Evolutionary conservation across 441 rosid genomes (phyloP), one percentile per base, ranked within the genome.

Genomic region (Omphalea diandra): DNA sequence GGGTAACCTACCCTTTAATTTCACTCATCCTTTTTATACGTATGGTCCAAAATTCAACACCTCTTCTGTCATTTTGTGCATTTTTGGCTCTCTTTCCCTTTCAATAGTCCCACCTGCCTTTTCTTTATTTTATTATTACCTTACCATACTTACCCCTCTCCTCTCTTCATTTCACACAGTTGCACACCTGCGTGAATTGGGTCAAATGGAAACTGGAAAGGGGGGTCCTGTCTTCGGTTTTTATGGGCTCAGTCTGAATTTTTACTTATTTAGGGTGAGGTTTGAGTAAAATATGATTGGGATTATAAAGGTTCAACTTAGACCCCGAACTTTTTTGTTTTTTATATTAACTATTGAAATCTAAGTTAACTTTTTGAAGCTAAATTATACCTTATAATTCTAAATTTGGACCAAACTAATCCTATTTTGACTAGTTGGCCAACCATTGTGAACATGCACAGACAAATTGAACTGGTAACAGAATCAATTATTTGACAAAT

Each of bases 41-140:
- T 3, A 38, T 56, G 76, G 66, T 63, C 70, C 47, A 27, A 57
- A 68, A 47, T 67, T 56, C 40, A 67, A 65, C 73, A 55, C 61
- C 41, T 43, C 24, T 4, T 17, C 65, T 57, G 46, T 64, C 46
- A n/a, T 63, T 17, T 74, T 32, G 1, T 63, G 49, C 55, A 33
- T 32, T 67, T 40, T 73, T 60, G 67, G 62, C 33, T 31, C 52
- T n/a, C n/a, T n/a, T n/a, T 53, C 44, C 58, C 59, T 15, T 4
- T 4, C 60, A 18, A 33, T 2, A 43, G 22, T 56, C 38, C 43
- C 32, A n/a, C n/a, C 33, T 20, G 7, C 46, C 55, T 53, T n/a
- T 0, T 18, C 54, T 54, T 40, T 66, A 65, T 50, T n/a, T n/a
- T n/a, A 22, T 7, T 14, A 0, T 7, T 6, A 26, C 50, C 33